A percentile compares a stretch with the other conserved stretches of the same genome.
phyloP scores from a whole-genome alignment of 768 basidiomycete genomes.

The Mycena vulgaris region DNA sequence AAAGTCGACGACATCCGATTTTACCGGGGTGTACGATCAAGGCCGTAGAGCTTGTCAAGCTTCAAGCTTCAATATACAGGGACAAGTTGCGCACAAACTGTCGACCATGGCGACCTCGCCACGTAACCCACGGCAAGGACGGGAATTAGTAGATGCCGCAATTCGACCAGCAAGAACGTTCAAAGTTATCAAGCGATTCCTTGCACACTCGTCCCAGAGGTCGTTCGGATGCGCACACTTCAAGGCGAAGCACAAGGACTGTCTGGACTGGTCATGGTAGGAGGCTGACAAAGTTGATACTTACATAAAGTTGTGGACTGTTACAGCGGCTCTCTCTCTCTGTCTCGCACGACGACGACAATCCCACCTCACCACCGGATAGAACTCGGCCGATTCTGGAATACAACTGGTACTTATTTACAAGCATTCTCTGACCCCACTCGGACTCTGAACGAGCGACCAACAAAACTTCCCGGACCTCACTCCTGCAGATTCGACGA shows the following conservation, averaged over 20 bases:
- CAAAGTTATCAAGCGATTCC: background rate
- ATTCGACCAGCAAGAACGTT: background rate
- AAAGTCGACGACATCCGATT: background rate
- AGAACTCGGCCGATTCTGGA: constrained; percentile 1
- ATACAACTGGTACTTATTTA: constrained; percentile 27
- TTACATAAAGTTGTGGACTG: background rate
- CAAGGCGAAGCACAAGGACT: too few species aligned
- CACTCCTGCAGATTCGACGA: constrained; percentile 1
- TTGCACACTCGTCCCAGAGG: background rate
- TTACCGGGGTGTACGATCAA: constrained; percentile 5
- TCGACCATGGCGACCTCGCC: constrained; percentile 1
- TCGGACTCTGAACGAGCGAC: constrained; percentile 1
- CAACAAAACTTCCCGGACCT: background rate
- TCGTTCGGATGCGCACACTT: too few species aligned
- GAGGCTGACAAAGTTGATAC: background rate
- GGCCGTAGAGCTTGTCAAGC: background rate
- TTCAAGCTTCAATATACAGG: constrained; percentile 25
- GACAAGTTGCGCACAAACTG: background rate
- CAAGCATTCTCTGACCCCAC: constrained; percentile 6
- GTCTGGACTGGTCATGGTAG: too few species aligned
- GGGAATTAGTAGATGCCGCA: constrained; percentile 6
- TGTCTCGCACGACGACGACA: background rate
- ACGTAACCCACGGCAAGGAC: constrained; percentile 18
- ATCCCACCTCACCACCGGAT: background rate
- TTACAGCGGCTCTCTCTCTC: constrained; percentile 18